Percentiles rank a stretch among this genome's conserved stretches.
These are phyloP conservation scores for Fomes fomentarius DNA, from an alignment of 1,284 basidiomycete species.

Conservation along the genomic window DNA sequence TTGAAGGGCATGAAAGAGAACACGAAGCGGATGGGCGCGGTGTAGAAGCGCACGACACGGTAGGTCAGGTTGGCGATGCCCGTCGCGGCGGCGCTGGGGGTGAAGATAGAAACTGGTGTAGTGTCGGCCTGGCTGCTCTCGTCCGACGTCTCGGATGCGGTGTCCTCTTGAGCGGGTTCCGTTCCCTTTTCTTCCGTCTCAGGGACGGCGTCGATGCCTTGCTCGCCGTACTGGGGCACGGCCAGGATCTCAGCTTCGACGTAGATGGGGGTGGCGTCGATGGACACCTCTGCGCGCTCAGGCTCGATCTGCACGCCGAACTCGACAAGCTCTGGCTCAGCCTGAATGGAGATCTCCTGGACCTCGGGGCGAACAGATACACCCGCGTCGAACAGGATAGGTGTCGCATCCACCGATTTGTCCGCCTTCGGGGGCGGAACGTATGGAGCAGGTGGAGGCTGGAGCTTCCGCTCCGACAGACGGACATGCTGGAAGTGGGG, in stretches of 20 bases:
- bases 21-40: conserved; percentile 35
- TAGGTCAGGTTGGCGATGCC: conserved; percentile 31
- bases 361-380: conserved; percentile 51
- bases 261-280: conserved; percentile 37
- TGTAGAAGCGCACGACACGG: conserved; percentile 34
- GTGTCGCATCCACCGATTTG: conserved; percentile 60
- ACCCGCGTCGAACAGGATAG: conserved; percentile 47
- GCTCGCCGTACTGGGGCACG: conserved; percentile 27
- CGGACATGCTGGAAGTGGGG: conserved; percentile 71
- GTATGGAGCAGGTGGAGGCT: conserved; percentile 36
- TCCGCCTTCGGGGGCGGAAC: conserved; percentile 32
- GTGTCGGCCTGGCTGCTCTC: conserved; percentile 9
- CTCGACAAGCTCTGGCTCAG: conserved; percentile 47
- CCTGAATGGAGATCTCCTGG: conserved; percentile 50
- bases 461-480: conserved; percentile 55
- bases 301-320: conserved; percentile 35
- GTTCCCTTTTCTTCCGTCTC: conserved; percentile 28
- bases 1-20: conserved; percentile 31
- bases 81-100: conserved; percentile 27
- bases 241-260: conserved; percentile 31
- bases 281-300: conserved; percentile 27
- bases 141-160: conserved; percentile 17
- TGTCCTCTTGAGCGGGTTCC: conserved; percentile 19
- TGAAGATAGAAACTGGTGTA: conserved; percentile 13
- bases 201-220: conserved; percentile 28